These are phyloP conservation scores for Pseudocercospora cruenta DNA, from an alignment of 2,329 filamentous ascomycete species.

Conservation along the genomic window DNA sequence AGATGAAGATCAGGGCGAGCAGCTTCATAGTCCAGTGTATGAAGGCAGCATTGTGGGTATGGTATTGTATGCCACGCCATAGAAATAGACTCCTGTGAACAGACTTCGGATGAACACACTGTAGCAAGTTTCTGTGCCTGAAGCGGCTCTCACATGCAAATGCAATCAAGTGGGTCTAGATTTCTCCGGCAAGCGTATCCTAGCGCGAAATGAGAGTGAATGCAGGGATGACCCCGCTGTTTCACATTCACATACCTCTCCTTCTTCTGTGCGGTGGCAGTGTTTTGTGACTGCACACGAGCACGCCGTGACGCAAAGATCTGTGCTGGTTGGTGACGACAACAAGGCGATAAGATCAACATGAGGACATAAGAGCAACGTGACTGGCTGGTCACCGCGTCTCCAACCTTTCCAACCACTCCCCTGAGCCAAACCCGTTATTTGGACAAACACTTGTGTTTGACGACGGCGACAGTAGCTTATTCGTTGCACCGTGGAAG, in stretches of 20 bases:
- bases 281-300: background rate
- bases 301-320: background rate
- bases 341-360: background rate
- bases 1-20: background rate
- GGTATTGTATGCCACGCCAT: too few species aligned
- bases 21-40: too few species aligned
- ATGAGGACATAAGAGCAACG: slow-evolving; percentile 2
- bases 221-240: background rate
- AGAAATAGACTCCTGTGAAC: too few species aligned
- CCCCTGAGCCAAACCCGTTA: background rate
- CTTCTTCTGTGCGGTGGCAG: slow-evolving; percentile 4
- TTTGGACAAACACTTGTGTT: background rate
- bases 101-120: too few species aligned
- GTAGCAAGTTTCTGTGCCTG: background rate
- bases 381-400: background rate
- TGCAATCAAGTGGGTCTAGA: slow-evolving; percentile 4
- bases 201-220: background rate
- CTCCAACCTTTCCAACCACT: background rate
- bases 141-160: background rate
- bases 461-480: background rate
- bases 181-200: background rate
- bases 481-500: background rate
- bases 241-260: background rate
- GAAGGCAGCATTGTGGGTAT: too few species aligned
- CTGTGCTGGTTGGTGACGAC: background rate